Conservation (phyloP, 1,284 basidiomycete species). For the Marasmius tenuissimus region DNA sequence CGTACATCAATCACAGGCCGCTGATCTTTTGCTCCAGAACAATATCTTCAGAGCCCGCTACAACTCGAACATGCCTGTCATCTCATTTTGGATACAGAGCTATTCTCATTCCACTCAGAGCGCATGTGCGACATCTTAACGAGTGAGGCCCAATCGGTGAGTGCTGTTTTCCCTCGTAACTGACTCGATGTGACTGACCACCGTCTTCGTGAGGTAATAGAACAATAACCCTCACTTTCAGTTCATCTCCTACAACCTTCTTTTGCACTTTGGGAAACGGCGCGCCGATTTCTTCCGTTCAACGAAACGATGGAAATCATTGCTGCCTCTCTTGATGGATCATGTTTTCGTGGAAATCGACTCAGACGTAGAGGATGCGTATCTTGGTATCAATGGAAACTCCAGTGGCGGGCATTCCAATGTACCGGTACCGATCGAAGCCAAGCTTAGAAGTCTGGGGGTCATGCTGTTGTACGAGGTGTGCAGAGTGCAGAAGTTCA, state of each 20-base stretch:
- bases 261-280: slow-evolving; percentile 75
- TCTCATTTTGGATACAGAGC: slow-evolving; percentile 75
- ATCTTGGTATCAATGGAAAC: slow-evolving; percentile 42
- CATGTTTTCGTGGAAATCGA: slow-evolving; percentile 73
- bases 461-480: slow-evolving; percentile 87
- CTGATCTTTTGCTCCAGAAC: slow-evolving; percentile 47
- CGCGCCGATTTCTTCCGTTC: slow-evolving; percentile 72
- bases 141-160: slow-evolving; percentile 66
- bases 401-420: slow-evolving; percentile 35
- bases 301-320: slow-evolving; percentile 77
- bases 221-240: slow-evolving; percentile 87
- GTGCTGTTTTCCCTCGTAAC: slow-evolving; percentile 24
- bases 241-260: slow-evolving; percentile 78
- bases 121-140: slow-evolving; percentile 82
- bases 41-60: slow-evolving; percentile 77
- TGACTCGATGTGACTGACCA: neutral
- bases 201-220: slow-evolving; percentile 33
- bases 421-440: slow-evolving; percentile 74
- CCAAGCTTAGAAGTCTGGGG: slow-evolving; percentile 70
- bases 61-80: slow-evolving; percentile 82
- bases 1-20: neutral
- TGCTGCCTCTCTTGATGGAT: slow-evolving; percentile 83
- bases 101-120: slow-evolving; percentile 87
- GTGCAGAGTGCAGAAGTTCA: slow-evolving; percentile 84
- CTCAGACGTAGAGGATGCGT: slow-evolving; percentile 61